A percentile compares a stretch with the other conserved stretches of the same genome.
Conservation (phyloP, 1,284 basidiomycete species). For the Leucocoprinus gongylophorus region DNA sequence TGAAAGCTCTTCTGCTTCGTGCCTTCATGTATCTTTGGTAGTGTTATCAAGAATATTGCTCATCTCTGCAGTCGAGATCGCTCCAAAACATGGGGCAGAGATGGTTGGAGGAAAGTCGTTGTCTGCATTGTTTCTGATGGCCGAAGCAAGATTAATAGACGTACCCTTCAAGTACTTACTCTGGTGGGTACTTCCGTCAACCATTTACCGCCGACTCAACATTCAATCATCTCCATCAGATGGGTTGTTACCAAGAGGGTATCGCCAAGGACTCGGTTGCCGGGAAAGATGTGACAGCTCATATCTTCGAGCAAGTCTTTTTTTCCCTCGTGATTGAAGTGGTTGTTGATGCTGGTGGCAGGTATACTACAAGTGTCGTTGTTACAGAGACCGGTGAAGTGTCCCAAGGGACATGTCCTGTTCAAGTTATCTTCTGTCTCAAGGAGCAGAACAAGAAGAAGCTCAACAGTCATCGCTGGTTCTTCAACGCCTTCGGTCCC, state of each 20-base stretch:
- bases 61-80: slow-evolving; percentile 75
- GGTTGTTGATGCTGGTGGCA: slow-evolving; percentile 25
- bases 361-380: slow-evolving; percentile 74
- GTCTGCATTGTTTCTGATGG: slow-evolving; percentile 92
- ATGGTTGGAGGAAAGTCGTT: slow-evolving; percentile 95
- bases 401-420: slow-evolving; percentile 72
- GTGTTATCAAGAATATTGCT: slow-evolving; percentile 85
- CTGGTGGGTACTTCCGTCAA: slow-evolving; percentile 38
- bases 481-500: slow-evolving; percentile 94
- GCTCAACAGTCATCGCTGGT: slow-evolving; percentile 90
- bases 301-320: slow-evolving; percentile 76
- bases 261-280: slow-evolving; percentile 90
- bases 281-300: slow-evolving; percentile 89
- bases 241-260: slow-evolving; percentile 96
- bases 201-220: slow-evolving; percentile 4
- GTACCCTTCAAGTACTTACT: slow-evolving; percentile 76
- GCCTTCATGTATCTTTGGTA: slow-evolving; percentile 23
- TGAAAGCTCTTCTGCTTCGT: neutral
- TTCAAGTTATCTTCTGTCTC: slow-evolving; percentile 91
- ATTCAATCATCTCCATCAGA: slow-evolving; percentile 36
- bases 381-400: slow-evolving; percentile 85
- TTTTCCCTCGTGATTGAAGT: slow-evolving; percentile 3
- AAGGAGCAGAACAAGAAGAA: slow-evolving; percentile 98
- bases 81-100: slow-evolving; percentile 90
- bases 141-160: slow-evolving; percentile 84